A percentile compares a stretch with the other conserved stretches of the same genome.
These are phyloP conservation scores for Lachnellula cervina DNA, from an alignment of 2,329 filamentous ascomycete species.

Conservation along the genomic window DNA sequence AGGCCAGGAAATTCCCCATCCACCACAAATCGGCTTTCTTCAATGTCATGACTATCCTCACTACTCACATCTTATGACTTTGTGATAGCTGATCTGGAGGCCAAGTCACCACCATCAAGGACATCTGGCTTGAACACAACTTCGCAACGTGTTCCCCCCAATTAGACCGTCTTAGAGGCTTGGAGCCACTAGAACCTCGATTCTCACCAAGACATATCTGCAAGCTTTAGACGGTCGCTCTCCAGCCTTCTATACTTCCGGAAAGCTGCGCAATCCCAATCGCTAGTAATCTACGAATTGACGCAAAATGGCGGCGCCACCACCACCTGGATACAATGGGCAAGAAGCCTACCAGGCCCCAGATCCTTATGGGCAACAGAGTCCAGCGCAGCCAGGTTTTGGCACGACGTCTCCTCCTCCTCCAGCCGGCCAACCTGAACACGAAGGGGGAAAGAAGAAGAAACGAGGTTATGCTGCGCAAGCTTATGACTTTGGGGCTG, in stretches of 20 bases:
- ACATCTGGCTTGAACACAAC: constrained; percentile 4
- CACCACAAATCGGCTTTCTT: neutral
- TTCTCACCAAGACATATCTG: constrained; percentile 7
- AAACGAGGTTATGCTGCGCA: constrained; percentile 92
- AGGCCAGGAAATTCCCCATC: constrained; percentile 10
- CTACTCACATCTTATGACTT: constrained; percentile 4
- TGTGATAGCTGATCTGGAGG: constrained; percentile 9
- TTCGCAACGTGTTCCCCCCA: constrained; percentile 29
- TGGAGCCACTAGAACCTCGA: constrained; percentile 10
- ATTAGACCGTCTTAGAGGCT: constrained; percentile 14
- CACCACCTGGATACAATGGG: constrained; percentile 47
- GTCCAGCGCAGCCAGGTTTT: constrained; percentile 33
- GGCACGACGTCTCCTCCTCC: constrained; percentile 26
- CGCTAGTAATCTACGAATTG: neutral
- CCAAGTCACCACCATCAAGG: constrained; percentile 6
- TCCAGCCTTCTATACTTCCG: constrained; percentile 7
- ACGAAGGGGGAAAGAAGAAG: constrained; percentile 65
- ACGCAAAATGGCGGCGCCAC: constrained; percentile 43
- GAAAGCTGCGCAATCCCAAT: neutral
- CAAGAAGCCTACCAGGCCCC: constrained; percentile 36
- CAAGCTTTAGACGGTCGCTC: neutral
- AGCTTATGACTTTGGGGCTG: constrained; percentile 86
- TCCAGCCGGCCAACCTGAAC: constrained; percentile 32
- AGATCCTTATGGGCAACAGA: constrained; percentile 43
- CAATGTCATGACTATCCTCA: constrained; percentile 21